Percentiles rank a stretch among this genome's conserved stretches.
Evolutionary conservation across 306 rosid species (phyloP).

Genomic region (Dryas alaskensis): DNA sequence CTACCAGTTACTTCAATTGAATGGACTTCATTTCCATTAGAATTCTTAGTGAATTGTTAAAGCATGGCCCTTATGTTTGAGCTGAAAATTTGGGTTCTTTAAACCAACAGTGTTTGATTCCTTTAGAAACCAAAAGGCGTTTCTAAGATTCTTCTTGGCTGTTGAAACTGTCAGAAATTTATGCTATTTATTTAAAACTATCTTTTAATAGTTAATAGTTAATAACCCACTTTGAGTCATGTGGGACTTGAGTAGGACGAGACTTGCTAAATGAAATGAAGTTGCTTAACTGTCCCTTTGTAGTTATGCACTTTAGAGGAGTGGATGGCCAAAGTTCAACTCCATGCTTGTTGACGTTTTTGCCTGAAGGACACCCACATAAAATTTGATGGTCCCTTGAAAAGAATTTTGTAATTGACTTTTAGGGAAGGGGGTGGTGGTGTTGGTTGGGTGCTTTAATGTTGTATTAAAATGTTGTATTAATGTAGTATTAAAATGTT

Average conservation of each 20-base stretch:
- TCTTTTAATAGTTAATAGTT: too few species aligned
- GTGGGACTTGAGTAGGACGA: not conserved
- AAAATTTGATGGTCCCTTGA: slow-evolving; percentile 19
- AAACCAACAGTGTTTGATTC: not conserved
- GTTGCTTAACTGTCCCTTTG: not conserved
- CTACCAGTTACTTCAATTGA: not conserved
- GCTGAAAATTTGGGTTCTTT: not conserved
- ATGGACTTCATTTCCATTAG: not conserved
- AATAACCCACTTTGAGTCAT: not conserved
- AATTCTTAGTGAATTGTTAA: not conserved
- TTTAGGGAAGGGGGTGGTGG: slow-evolving; percentile 9
- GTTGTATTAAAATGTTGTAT: slow-evolving; percentile 3
- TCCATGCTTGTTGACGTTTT: slow-evolving; percentile 23
- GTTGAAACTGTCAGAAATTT: too few species aligned
- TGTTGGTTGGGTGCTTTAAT: slow-evolving; percentile 30
- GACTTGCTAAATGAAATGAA: not conserved
- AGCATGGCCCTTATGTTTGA: not conserved
- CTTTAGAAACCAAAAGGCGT: not conserved
- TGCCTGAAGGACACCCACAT: slow-evolving; percentile 5
- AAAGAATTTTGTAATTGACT: slow-evolving; percentile 21
- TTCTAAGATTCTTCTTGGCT: not conserved
- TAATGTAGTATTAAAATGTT: not conserved
- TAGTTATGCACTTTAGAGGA: not conserved
- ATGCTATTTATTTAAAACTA: too few species aligned
- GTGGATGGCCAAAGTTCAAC: slow-evolving; percentile 10